Evolutionary conservation across 2,329 filamentous ascomycete genomes (phyloP).

Genomic region (Endocalyx cinctus): DNA sequence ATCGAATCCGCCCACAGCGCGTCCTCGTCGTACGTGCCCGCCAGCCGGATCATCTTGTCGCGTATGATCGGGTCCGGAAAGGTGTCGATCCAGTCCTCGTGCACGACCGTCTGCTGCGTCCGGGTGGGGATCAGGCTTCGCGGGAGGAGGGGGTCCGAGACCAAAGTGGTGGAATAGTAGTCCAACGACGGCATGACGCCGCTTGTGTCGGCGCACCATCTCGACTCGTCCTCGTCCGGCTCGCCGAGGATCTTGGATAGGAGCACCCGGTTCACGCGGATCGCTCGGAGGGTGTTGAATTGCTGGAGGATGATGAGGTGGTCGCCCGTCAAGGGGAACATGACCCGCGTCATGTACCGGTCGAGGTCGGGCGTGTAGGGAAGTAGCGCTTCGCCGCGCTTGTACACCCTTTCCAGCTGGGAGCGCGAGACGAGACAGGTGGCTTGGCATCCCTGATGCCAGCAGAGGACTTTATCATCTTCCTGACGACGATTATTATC

Average conservation of each 20-base stretch:
- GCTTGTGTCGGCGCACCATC: too few relatives aligned
- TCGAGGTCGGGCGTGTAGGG: too few relatives aligned
- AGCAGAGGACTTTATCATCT: too few relatives aligned
- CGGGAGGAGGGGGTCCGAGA: constrained; percentile 25
- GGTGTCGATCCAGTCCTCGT: constrained; percentile 38
- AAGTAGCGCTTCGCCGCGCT: too few relatives aligned
- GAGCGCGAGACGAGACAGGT: too few relatives aligned
- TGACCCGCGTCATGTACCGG: too few relatives aligned
- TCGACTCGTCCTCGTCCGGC: constrained; percentile 24
- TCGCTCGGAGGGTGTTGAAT: constrained; percentile 35
- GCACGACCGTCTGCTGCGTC: constrained; percentile 33
- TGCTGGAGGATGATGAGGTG: constrained; percentile 39
- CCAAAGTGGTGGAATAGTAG: constrained; percentile 21
- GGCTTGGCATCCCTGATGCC: too few relatives aligned
- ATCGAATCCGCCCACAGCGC: constrained; percentile 38
- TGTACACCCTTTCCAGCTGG: too few relatives aligned
- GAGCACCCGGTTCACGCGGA: constrained; percentile 31
- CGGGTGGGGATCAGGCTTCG: too few relatives aligned
- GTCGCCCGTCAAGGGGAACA: constrained; percentile 36
- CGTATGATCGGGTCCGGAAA: constrained; percentile 33
- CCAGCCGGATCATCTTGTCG: constrained; percentile 33
- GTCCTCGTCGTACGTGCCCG: constrained; percentile 35
- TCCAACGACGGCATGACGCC: too few relatives aligned
- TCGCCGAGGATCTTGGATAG: constrained; percentile 28
- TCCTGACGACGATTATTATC: too few relatives aligned